phyloP scores from a whole-genome alignment of 2,329 filamentous ascomycete species.

The Ophiostoma novo-ulmi region DNA sequence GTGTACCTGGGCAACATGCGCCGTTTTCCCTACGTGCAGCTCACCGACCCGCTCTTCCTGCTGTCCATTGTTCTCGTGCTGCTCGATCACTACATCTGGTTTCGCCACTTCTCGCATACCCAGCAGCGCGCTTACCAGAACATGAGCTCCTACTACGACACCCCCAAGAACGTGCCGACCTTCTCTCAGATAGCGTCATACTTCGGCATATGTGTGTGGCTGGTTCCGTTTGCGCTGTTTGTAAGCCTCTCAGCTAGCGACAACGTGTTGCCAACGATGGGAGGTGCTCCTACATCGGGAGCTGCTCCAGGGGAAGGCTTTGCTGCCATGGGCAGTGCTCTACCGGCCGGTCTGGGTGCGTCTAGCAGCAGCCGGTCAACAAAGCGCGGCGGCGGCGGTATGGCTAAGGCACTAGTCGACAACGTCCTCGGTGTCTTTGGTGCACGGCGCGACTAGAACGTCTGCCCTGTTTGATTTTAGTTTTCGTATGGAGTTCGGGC shows the following conservation, averaged over 20 bases:
- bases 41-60: slow-evolving; percentile 82
- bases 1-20: slow-evolving; percentile 85
- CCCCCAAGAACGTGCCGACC: slow-evolving; percentile 59
- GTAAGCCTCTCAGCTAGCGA: slow-evolving; percentile 91
- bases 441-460: neutral
- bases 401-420: slow-evolving; percentile 63
- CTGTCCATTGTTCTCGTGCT: slow-evolving; percentile 79
- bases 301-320: neutral
- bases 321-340: slow-evolving; percentile 42
- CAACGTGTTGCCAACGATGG: slow-evolving; percentile 90
- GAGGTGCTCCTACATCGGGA: slow-evolving; percentile 41
- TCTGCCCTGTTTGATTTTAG: neutral
- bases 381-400: slow-evolving; percentile 50
- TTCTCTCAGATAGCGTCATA: slow-evolving; percentile 95
- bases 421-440: slow-evolving; percentile 50
- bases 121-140: slow-evolving; percentile 54
- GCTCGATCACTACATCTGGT: slow-evolving; percentile 92
- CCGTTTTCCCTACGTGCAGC: slow-evolving; percentile 69
- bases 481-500: neutral
- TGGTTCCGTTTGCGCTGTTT: slow-evolving; percentile 91
- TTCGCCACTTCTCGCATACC: slow-evolving; percentile 75
- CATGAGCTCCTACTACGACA: slow-evolving; percentile 58
- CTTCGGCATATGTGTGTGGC: slow-evolving; percentile 94
- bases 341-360: slow-evolving; percentile 44
- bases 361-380: slow-evolving; percentile 33